phyloP scores from a whole-genome alignment of 768 basidiomycete species.

The Tulasnella sp. region DNA sequence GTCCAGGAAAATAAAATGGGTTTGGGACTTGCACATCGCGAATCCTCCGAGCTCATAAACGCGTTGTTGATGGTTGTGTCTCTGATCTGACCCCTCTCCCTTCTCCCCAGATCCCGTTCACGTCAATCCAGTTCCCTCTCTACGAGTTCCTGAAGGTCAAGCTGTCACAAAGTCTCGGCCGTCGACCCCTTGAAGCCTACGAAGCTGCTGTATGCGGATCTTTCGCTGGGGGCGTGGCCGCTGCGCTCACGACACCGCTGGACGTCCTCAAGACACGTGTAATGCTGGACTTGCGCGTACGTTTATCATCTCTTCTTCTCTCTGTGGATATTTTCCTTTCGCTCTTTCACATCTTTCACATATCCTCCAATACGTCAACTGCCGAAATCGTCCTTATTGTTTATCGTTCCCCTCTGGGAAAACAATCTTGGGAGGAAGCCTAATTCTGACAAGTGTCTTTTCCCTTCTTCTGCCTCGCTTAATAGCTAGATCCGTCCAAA shows the following conservation, averaged over 20 bases:
- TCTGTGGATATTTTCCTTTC: neutral
- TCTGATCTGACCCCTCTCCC: neutral
- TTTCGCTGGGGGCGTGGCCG: slow-evolving; percentile 82
- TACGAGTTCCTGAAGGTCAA: slow-evolving; percentile 77
- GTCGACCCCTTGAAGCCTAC: slow-evolving; percentile 36
- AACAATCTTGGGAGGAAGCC: neutral
- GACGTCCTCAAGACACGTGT: slow-evolving; percentile 96
- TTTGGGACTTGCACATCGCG: neutral
- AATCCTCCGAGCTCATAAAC: neutral
- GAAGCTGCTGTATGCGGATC: slow-evolving; percentile 72
- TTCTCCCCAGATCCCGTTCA: slow-evolving; percentile 74
- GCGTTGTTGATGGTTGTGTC: neutral
- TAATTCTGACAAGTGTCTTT: slow-evolving; percentile 11
- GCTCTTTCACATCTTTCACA: neutral
- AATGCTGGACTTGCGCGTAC: slow-evolving; percentile 83
- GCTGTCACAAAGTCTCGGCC: slow-evolving; percentile 41
- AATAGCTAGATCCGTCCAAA: neutral
- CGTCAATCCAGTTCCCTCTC: slow-evolving; percentile 88
- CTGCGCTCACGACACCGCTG: slow-evolving; percentile 82
- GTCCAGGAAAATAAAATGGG: too few species aligned
- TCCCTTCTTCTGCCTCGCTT: slow-evolving; percentile 14
- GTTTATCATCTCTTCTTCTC: slow-evolving; percentile 18
- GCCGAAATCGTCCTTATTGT: neutral
- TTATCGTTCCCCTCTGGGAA: neutral
- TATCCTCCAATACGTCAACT: neutral